Conservation (phyloP, 2,329 filamentous ascomycete genomes). For the Penicillium sp. region DNA sequence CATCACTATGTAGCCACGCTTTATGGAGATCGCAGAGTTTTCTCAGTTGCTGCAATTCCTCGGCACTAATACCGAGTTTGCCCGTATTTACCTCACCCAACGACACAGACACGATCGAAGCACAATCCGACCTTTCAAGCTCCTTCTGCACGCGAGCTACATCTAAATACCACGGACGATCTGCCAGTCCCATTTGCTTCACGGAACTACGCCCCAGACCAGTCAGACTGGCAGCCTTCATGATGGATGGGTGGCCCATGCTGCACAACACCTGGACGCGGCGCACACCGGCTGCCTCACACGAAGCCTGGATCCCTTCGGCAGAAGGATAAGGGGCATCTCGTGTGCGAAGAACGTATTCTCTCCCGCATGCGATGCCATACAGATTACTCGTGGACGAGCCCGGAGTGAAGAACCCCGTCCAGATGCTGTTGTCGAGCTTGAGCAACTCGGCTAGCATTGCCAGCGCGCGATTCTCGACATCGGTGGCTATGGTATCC, state of each 20-base stretch:
- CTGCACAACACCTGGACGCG: conserved; percentile 1
- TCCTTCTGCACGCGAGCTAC: background rate
- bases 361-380: conserved; percentile 1
- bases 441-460: conserved; percentile 3
- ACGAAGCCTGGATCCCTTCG: background rate
- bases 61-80: conserved; percentile 3
- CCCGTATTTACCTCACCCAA: conserved; percentile 1
- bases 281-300: background rate
- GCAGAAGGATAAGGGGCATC: background rate
- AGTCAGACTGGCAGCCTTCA: conserved; percentile 1
- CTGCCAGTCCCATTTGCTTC: background rate
- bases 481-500: conserved; percentile 1
- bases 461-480: conserved; percentile 1
- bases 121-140: background rate
- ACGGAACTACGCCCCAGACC: conserved; percentile 1
- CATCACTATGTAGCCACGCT: conserved; percentile 6
- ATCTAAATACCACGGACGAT: background rate
- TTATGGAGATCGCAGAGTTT: conserved; percentile 4
- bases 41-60: background rate
- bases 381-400: conserved; percentile 7
- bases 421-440: background rate
- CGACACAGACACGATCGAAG: conserved; percentile 1
- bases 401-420: conserved; percentile 2
- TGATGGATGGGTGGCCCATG: conserved; percentile 3
- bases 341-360: background rate